Evolutionary conservation across 345 rosid genomes (phyloP), one percentile per base, ranked within the genome.

Genomic region (Salix purpurea): DNA sequence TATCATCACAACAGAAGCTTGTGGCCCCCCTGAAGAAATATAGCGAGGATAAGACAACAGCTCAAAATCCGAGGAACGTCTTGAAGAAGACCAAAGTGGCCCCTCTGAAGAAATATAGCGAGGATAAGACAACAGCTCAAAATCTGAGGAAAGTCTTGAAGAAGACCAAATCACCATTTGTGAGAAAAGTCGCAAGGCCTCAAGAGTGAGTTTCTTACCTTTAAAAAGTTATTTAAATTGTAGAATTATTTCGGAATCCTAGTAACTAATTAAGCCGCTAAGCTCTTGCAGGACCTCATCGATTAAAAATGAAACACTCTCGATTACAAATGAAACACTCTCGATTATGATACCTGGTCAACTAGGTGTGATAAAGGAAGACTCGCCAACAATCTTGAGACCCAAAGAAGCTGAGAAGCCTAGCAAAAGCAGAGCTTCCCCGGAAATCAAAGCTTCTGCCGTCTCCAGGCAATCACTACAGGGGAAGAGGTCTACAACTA

Each of bases 261-360:
- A 14, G 9, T 7, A 75, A 14, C 58, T 60, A 72, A 69, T 28
- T 66, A 9, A 65, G 75, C 39, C 1, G 1, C 19, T 34, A 28
- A 75, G n/a, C 70, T 80, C 67, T 71, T 81, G 83, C 86, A 93
- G 96, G 74, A 77, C 44, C 39, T 81, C 80, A 37, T 76, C 83
- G 39, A 72, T 69, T 69, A 78, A 72, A 77, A 90, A 74, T 71
- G 81, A 77, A 73, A 61, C 62, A 65, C 64, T 65, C 42, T 76
- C 83, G 39, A 72, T 71, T 69, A 78, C 74, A 77, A 90, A 74
- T 71, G 81, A 77, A 73, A 62, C 62, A 65, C 64, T 65, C 42
- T 44, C 83, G 40, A 60, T 54, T 6, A 34, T 21, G 72, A 46
- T 70, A 50, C 76, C 66, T 2, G 42, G 74, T 69, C 80, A 76